Base-by-base conservation (phyloP, 768 basidiomycete species). In the Dacryopinax primogenitus region DNA sequence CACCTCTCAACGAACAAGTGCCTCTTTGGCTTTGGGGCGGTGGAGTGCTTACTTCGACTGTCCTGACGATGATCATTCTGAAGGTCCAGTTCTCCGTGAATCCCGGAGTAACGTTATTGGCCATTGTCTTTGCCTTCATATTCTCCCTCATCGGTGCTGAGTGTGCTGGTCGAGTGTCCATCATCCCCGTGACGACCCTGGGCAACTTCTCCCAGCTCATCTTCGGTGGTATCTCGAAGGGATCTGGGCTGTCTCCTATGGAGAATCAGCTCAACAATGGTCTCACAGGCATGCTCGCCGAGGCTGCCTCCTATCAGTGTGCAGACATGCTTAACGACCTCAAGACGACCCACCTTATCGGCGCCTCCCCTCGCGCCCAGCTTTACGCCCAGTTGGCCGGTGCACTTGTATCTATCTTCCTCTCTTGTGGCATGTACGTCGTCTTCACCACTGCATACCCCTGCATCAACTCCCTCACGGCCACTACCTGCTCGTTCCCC, bases 141-240 rank as follows among this genome's bases (percentile, higher is more conserved):
- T 86, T 86, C 75, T 83, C 84, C 33, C 85, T 86, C 75, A 82
- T 86, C 68, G 84, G 81, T 41, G 83, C 84, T 9, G 84, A 85
- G 71, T 83, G 80, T 62, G 70, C 80, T 33, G 83, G 85, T 26
- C 74, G 78, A 66, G 86, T 83, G 3, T 83, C 84, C 66, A 78
- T 86, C 71, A 84, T 84, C 70, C 84, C 84, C 11, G 78, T 85
- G 58, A 79, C 81, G 6, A 81, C 82, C 34, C 81, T 84, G 61
- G 83, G 81, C 35, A 84, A 83, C 74, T 76, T 77, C n/a, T 81
- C 83, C 2, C 84, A 86, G 71, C 80, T 86, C 66, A 77, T 86
- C 66, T 84, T 86, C 68, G 84, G 85, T 70, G 83, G 84, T 65
- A 77, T 84, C 65, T 77, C 76, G 9, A 84, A 84, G 70, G 81